Evolutionary conservation across 768 basidiomycete species (phyloP).

Genomic region (Lanmaoa rubissima): DNA sequence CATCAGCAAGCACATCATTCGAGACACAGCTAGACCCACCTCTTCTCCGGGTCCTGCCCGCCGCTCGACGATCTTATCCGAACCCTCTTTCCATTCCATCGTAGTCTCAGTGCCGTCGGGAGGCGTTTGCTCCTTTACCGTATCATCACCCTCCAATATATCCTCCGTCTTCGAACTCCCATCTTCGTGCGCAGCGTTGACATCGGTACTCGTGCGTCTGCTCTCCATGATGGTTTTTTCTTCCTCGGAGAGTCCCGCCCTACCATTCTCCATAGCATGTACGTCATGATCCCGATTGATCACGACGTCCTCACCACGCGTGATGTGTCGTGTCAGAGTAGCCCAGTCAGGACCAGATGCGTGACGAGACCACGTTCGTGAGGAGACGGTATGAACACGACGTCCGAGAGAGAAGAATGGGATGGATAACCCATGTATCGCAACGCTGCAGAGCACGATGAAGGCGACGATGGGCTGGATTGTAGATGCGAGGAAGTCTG

Average conservation of each 20-base stretch:
- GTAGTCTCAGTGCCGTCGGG: constrained; percentile 43
- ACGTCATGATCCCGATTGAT: constrained; percentile 73
- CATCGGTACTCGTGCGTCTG: constrained; percentile 17
- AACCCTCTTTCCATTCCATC: constrained; percentile 71
- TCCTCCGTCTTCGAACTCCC: constrained; percentile 10
- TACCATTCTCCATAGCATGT: constrained; percentile 50
- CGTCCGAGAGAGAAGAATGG: constrained; percentile 91
- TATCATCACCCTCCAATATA: constrained; percentile 15
- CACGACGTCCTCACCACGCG: constrained; percentile 71
- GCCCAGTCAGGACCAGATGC: constrained; percentile 80
- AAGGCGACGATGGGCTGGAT: constrained; percentile 95
- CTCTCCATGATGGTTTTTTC: constrained; percentile 30
- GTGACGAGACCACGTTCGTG: constrained; percentile 87
- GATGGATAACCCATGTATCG: constrained; percentile 88
- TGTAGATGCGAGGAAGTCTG: constrained; percentile 62
- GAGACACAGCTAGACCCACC: constrained; percentile 40
- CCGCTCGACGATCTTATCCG: constrained; percentile 63
- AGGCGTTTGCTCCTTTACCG: constrained; percentile 35
- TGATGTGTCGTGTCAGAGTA: constrained; percentile 67
- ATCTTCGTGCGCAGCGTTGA: constrained; percentile 6
- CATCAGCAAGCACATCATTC: constrained; percentile 14
- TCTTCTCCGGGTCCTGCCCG: constrained; percentile 60
- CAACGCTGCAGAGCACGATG: constrained; percentile 89
- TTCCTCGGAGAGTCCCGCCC: constrained; percentile 30
- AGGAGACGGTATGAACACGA: constrained; percentile 76